A percentile compares a stretch with the other conserved stretches of the same genome.
phyloP scores from a whole-genome alignment of 441 rosid species.

The Euphorbia schlechtendalii region DNA sequence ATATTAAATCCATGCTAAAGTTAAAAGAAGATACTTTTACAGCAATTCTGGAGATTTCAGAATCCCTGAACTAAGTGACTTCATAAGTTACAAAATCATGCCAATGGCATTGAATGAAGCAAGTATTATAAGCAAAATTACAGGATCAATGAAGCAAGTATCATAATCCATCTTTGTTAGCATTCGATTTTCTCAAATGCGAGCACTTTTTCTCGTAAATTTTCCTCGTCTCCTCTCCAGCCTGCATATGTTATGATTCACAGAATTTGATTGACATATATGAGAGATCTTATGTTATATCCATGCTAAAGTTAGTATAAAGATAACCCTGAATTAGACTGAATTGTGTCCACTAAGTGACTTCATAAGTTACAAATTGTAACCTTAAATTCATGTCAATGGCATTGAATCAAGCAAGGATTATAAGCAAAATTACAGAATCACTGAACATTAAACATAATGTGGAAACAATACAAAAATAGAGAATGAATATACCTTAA shows the following conservation, averaged over 20 bases:
- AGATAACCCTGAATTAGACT: background rate
- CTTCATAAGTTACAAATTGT: background rate
- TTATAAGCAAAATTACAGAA: background rate
- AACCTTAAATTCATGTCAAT: background rate
- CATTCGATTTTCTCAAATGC: constrained; percentile 13
- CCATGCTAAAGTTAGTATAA: background rate
- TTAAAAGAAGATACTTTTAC: background rate
- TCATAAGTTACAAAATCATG: background rate
- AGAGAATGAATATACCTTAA: constrained; percentile 33
- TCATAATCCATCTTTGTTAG: constrained; percentile 15
- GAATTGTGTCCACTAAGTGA: too few relatives aligned
- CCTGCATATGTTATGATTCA: constrained; percentile 27
- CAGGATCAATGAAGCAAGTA: too few relatives aligned
- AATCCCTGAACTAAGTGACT: background rate
- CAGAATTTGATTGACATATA: constrained; percentile 7
- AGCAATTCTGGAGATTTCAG: too few relatives aligned
- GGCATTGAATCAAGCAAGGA: background rate
- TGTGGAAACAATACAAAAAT: too few relatives aligned
- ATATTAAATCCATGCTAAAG: background rate
- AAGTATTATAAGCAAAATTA: background rate
- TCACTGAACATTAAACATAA: background rate
- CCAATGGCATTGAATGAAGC: background rate
- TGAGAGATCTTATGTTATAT: background rate
- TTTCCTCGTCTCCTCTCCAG: constrained; percentile 39
- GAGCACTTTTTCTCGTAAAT: constrained; percentile 36